Evolutionary conservation across 2,329 filamentous ascomycete genomes (phyloP).

Genomic region (Scytalidium sp.): DNA sequence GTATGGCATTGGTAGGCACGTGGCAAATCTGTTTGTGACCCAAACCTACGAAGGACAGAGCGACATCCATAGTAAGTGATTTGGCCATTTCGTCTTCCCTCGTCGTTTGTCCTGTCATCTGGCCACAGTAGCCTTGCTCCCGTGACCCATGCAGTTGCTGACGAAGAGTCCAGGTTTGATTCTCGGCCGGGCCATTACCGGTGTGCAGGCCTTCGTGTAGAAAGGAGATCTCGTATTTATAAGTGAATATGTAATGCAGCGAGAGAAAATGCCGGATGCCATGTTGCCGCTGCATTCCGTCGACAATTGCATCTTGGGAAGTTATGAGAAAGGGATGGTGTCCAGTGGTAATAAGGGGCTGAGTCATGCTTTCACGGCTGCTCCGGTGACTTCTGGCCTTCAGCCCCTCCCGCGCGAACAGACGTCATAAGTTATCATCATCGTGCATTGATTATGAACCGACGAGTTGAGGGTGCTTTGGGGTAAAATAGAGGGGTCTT

Average conservation of each 20-base stretch:
- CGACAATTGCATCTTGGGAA: neutral
- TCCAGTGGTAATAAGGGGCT: neutral
- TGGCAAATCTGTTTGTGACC: slow-evolving; percentile 93
- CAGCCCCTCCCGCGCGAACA: neutral
- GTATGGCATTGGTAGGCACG: slow-evolving; percentile 91
- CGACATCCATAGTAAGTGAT: slow-evolving; percentile 79
- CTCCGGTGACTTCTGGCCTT: neutral
- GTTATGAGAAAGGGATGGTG: neutral
- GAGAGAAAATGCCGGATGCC: too few species aligned
- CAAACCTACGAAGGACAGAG: slow-evolving; percentile 99
- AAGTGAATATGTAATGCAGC: too few species aligned
- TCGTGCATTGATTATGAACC: too few species aligned
- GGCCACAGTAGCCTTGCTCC: neutral
- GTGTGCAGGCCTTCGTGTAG: slow-evolving; percentile 76
- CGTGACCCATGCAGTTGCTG: slow-evolving; percentile 21
- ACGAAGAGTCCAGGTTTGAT: slow-evolving; percentile 56
- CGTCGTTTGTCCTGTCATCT: neutral
- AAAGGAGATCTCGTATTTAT: too few species aligned
- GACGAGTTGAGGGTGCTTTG: too few species aligned
- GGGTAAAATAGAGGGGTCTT: too few species aligned
- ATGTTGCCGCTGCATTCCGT: neutral
- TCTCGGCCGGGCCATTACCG: slow-evolving; percentile 65
- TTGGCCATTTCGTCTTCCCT: slow-evolving; percentile 1
- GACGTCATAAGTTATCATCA: neutral
- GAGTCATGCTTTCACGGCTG: neutral